phyloP scores from a whole-genome alignment of 2,329 filamentous ascomycete species.

The Microcyclospora pomicola region DNA sequence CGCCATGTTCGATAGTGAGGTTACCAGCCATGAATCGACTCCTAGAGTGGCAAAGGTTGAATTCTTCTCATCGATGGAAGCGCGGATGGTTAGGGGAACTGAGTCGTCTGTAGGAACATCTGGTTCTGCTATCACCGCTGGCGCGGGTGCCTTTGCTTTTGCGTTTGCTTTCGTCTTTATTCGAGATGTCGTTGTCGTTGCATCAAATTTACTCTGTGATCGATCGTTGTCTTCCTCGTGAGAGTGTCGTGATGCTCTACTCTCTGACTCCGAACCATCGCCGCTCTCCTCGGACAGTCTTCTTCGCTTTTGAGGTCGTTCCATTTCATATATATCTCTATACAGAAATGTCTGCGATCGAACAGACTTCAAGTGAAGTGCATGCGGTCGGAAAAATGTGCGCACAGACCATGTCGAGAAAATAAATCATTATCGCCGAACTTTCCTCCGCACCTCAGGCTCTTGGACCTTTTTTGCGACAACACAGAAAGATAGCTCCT shows the following conservation, averaged over 20 bases:
- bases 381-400: no score
- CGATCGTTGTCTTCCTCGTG: not conserved
- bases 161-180: conserved; percentile 12
- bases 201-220: not conserved
- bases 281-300: conserved; percentile 8
- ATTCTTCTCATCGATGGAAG: conserved; percentile 15
- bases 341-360: no score
- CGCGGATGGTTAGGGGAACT: conserved; percentile 12
- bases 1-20: conserved; percentile 61
- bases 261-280: conserved; percentile 1
- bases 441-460: not conserved
- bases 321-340: not conserved
- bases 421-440: not conserved
- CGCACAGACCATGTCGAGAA: no score
- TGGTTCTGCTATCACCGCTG: not conserved
- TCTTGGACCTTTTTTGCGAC: no score
- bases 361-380: not conserved
- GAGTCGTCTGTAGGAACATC: not conserved
- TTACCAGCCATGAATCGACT: conserved; percentile 58
- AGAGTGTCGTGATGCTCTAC: conserved; percentile 1
- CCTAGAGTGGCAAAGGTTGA: conserved; percentile 20
- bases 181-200: conserved; percentile 6
- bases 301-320: conserved; percentile 13
- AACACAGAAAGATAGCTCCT: no score
- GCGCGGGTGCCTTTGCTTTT: conserved; percentile 6